Percentiles rank a stretch among this genome's conserved stretches.
These are phyloP conservation scores for Parathielavia appendiculata DNA, from an alignment of 495 filamentous ascomycete species.

Conservation along the genomic window DNA sequence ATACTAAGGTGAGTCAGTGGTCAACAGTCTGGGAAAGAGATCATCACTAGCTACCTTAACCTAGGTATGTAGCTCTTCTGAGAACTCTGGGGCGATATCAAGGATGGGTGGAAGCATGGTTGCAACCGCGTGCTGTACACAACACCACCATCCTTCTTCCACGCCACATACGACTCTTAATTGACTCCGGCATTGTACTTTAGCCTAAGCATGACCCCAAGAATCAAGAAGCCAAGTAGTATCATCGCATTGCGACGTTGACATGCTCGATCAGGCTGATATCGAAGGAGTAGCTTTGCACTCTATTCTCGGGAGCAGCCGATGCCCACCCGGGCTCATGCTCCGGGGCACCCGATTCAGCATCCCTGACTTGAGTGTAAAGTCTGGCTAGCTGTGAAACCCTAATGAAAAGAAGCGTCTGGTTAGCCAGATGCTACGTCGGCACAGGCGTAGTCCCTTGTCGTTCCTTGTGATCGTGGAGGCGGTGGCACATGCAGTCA, in stretches of 20 bases:
- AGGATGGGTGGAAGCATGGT: no score
- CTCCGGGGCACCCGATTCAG: not conserved
- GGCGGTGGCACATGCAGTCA: no score
- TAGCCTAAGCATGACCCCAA: not conserved
- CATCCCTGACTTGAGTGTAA: not conserved
- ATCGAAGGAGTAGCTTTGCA: not conserved
- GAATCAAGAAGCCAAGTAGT: not conserved
- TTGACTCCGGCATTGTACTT: not conserved
- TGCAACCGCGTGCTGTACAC: no score
- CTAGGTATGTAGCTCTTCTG: not conserved
- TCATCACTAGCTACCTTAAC: not conserved
- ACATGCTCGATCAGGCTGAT: constrained; percentile 3
- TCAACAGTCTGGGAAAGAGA: not conserved
- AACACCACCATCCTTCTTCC: not conserved
- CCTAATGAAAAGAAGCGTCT: no score
- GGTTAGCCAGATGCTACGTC: no score
- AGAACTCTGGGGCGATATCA: not conserved
- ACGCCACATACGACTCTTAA: not conserved
- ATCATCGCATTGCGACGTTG: not conserved
- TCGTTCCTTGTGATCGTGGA: no score
- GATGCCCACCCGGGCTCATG: not conserved
- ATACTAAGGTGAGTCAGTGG: no score
- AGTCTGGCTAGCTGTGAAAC: no score
- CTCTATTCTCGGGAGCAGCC: not conserved
- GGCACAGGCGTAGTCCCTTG: no score